Conservation (phyloP, 352 stramenopile genomes). For the Peronospora belbahrii region DNA sequence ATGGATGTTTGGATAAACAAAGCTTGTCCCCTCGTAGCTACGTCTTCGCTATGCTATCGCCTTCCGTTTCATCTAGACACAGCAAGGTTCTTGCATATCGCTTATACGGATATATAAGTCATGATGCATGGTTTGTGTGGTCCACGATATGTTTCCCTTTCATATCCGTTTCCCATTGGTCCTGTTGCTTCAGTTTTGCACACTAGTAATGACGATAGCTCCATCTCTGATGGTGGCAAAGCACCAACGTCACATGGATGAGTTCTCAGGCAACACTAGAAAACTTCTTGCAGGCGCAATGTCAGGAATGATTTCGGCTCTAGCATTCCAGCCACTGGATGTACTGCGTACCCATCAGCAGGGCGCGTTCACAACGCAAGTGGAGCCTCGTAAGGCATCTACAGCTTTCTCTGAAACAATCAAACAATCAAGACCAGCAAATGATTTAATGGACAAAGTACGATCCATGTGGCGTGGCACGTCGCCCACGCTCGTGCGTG, state of each 20-base stretch:
- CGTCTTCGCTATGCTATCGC: no score
- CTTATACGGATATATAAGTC: no score
- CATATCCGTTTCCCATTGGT: no score
- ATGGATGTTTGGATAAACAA: no score
- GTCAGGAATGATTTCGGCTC: slow-evolving; percentile 70
- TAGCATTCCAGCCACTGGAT: slow-evolving; percentile 81
- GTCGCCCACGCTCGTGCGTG: slow-evolving; percentile 70
- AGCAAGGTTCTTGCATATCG: no score
- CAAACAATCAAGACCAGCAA: slow-evolving; percentile 9
- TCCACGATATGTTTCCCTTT: no score
- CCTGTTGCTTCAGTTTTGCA: no score
- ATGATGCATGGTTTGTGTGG: no score
- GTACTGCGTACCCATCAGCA: slow-evolving; percentile 82
- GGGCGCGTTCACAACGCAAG: slow-evolving; percentile 49
- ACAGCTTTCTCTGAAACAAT: slow-evolving; percentile 9
- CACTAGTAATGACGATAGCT: neutral
- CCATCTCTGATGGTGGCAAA: slow-evolving; percentile 1
- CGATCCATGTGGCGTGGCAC: slow-evolving; percentile 80
- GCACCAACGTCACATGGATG: slow-evolving; percentile 21
- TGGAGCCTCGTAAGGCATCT: slow-evolving; percentile 1
- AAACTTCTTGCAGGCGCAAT: slow-evolving; percentile 63
- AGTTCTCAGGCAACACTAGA: slow-evolving; percentile 51
- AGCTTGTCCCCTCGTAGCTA: no score
- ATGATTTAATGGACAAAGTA: slow-evolving; percentile 28
- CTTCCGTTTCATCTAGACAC: no score